These are phyloP conservation scores for Candida albicans DNA, from an alignment of 1,139 yeast genomes.

Conservation along the genomic window DNA sequence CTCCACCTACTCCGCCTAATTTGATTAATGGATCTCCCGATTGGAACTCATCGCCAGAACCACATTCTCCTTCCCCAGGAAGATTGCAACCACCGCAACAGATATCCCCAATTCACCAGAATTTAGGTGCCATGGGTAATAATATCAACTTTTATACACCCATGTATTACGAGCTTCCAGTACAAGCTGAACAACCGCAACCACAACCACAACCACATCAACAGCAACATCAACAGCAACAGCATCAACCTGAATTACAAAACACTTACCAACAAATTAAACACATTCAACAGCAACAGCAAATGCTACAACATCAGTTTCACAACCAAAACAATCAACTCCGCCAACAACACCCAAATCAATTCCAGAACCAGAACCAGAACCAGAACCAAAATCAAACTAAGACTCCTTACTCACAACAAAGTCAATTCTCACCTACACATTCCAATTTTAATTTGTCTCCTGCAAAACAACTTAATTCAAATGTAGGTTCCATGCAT, in stretches of 20 bases:
- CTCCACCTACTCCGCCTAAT: constrained; percentile 50
- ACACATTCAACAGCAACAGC: constrained; percentile 15
- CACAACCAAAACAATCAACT: constrained; percentile 11
- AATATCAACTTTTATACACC: constrained; percentile 36
- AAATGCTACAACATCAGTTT: constrained; percentile 9
- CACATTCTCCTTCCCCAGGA: constrained; percentile 37
- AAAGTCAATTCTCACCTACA: constrained; percentile 24
- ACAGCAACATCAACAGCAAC: constrained; percentile 4
- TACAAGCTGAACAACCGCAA: background rate
- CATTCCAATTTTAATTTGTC: constrained; percentile 23
- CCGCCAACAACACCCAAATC: constrained; percentile 7
- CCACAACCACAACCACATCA: constrained; percentile 5
- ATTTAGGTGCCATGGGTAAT: constrained; percentile 12
- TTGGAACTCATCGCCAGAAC: constrained; percentile 44
- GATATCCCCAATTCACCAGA: constrained; percentile 30
- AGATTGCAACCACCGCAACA: constrained; percentile 15
- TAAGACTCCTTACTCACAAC: no score
- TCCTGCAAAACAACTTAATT: constrained; percentile 31
- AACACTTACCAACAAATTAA: constrained; percentile 9
- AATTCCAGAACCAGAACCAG: constrained; percentile 18
- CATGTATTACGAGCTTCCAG: constrained; percentile 29
- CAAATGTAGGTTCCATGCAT: constrained; percentile 42
- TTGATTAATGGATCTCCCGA: constrained; percentile 38
- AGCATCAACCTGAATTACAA: constrained; percentile 2
- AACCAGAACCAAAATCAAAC: constrained; percentile 17